phyloP scores from a whole-genome alignment of 495 filamentous ascomycete species.

The Xylaria curta region DNA sequence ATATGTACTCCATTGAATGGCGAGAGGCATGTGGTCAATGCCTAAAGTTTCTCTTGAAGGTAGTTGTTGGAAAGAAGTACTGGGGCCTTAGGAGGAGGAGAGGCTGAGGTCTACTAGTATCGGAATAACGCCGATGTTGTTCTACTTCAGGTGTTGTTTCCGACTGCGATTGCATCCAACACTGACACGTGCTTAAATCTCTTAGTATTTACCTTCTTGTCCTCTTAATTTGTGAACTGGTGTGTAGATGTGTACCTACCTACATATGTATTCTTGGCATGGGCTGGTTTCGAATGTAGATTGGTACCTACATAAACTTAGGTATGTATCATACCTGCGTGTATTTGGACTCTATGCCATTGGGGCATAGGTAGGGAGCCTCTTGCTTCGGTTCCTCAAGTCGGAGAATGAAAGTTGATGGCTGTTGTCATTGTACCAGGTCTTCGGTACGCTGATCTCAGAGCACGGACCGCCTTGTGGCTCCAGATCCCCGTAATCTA shows the following conservation, averaged over 20 bases:
- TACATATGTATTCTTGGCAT: not conserved
- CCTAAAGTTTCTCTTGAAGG: not conserved
- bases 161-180: not conserved
- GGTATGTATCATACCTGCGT: not conserved
- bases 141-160: not conserved
- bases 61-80: not conserved
- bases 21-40: not conserved
- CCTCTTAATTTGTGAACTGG: not conserved
- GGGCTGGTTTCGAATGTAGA: not conserved
- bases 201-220: not conserved
- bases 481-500: not conserved
- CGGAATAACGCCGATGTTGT: not conserved
- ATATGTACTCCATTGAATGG: not conserved
- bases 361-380: not conserved
- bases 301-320: too few species aligned
- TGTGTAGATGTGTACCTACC: not conserved
- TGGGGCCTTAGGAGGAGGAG: not conserved
- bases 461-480: slow-evolving; percentile 9
- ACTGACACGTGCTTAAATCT: not conserved
- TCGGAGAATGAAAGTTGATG: not conserved
- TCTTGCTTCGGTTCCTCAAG: not conserved
- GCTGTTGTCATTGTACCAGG: slow-evolving; percentile 1
- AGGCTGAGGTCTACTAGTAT: not conserved
- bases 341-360: not conserved
- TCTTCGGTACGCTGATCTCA: not conserved